Conservation (phyloP, 1,139 yeast genomes). For the Yamadazyma epiphylla region DNA sequence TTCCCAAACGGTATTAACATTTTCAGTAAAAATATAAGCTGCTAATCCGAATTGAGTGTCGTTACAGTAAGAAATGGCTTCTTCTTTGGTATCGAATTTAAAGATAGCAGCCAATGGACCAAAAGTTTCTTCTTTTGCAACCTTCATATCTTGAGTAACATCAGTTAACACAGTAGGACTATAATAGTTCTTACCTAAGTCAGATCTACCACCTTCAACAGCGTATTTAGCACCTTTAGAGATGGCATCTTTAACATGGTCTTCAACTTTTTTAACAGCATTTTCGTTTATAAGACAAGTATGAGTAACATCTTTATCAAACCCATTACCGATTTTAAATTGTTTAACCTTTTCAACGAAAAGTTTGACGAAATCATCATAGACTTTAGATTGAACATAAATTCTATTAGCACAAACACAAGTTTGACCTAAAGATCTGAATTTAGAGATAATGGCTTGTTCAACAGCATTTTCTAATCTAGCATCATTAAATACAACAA, state of each 20-base stretch:
- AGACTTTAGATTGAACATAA: slow-evolving; percentile 65
- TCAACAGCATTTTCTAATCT: slow-evolving; percentile 45
- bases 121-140: slow-evolving; percentile 42
- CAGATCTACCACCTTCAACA: slow-evolving; percentile 37
- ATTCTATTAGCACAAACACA: slow-evolving; percentile 89
- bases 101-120: slow-evolving; percentile 46
- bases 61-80: slow-evolving; percentile 36
- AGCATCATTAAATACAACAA: slow-evolving; percentile 47
- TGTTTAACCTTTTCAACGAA: slow-evolving; percentile 29
- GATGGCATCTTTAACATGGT: slow-evolving; percentile 39
- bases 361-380: slow-evolving; percentile 50
- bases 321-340: slow-evolving; percentile 42
- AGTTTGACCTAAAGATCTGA: slow-evolving; percentile 78
- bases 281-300: slow-evolving; percentile 42
- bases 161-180: slow-evolving; percentile 38
- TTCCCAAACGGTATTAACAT: slow-evolving; percentile 54
- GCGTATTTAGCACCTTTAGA: slow-evolving; percentile 40
- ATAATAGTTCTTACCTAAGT: slow-evolving; percentile 37
- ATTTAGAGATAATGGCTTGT: slow-evolving; percentile 53
- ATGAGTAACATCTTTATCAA: slow-evolving; percentile 41
- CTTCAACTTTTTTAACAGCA: slow-evolving; percentile 36
- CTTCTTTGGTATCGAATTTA: slow-evolving; percentile 36
- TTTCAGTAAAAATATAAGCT: slow-evolving; percentile 39
- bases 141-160: slow-evolving; percentile 38
- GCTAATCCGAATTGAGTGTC: slow-evolving; percentile 44